Base-by-base conservation (phyloP, 352 stramenopile genomes). In the Pythium dissotocum region DNA sequence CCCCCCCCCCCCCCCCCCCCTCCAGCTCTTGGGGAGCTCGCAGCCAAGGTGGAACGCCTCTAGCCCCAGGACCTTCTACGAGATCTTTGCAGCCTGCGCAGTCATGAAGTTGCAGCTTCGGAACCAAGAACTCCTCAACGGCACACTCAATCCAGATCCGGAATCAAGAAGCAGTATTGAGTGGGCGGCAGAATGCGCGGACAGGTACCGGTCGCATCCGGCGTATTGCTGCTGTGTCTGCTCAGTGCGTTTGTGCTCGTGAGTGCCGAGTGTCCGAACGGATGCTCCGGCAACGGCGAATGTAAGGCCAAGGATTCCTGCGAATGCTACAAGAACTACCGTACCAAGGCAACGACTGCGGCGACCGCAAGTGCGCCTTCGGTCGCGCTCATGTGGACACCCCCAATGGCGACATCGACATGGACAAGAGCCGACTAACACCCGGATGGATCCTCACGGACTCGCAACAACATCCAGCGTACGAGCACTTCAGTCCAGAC, bases 331-430 rank as follows among this genome's bases (percentile, higher is more conserved):
- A 89, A 93, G 75, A 91, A 91, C 80, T 24, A 24, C 21, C 21
- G 21, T 93, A 78, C 72, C 73, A 91, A 52, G 87, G 87, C 60
- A 93, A 92, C 72, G 85, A 93, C 75, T 94, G 88, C 68, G 70
- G 82, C 44, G 80, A 94, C 44, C 86, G 84, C 62, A 91, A 88
- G 33, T 98, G 93, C 59, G 82, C 77, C 1, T 98, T 94, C 60
- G 90, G 88, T 58, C 86, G 82, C 35, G 87, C 95, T 1, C 91
- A 97, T 66, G 84, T 96, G 6, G 95, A 98, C 75, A 97, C 89
- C n/a, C 94, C 94, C 26, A 93, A 90, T 62, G 96, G 96, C 10
- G 96, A 99, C 79, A 85, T 99, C 44, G 80, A 99, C 86, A 89
- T 97, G 74, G 87, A 94, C 35, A 64, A 80, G 36, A 10, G 44